Conservation (phyloP, 192 early-diverging fungal species). For the Mortierella alpina region DNA sequence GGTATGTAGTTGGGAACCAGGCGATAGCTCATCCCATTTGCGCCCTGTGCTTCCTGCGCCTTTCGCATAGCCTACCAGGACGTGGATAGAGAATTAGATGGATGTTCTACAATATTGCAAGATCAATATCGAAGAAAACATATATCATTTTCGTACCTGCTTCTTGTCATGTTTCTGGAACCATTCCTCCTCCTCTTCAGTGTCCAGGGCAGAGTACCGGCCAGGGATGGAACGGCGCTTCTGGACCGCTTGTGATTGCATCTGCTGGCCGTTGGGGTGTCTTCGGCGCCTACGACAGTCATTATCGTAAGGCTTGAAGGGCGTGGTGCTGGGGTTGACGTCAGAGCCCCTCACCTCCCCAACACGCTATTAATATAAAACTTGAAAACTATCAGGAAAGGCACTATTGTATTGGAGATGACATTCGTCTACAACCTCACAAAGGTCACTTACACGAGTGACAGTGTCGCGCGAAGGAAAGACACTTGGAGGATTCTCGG, state of each 20-base stretch:
- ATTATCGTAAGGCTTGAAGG: constrained; percentile 12
- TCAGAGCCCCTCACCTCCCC: not conserved
- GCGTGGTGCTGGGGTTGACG: not conserved
- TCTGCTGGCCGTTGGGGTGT: not conserved
- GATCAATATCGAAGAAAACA: not conserved
- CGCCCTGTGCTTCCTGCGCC: not conserved
- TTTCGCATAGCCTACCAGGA: constrained; percentile 2
- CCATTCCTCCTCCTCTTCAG: constrained; percentile 38
- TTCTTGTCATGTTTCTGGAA: not conserved
- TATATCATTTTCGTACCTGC: constrained; percentile 7
- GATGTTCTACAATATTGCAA: too few relatives aligned
- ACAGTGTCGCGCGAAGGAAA: constrained; percentile 6
- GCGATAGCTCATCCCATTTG: too few relatives aligned
- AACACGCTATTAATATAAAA: not conserved
- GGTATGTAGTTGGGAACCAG: too few relatives aligned
- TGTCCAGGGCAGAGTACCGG: constrained; percentile 41
- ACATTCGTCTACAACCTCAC: not conserved
- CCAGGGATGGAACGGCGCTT: constrained; percentile 28
- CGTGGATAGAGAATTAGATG: not conserved
- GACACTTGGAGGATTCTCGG: constrained; percentile 6
- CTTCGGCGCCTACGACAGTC: constrained; percentile 5
- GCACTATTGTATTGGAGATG: too few relatives aligned
- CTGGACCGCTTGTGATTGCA: constrained; percentile 12
- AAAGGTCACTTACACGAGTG: constrained; percentile 7
- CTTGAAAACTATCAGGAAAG: not conserved